Percentiles rank a stretch among this genome's conserved stretches.
These are phyloP conservation scores for Paralagenidium karlingii DNA, from an alignment of 352 stramenopile species.

Conservation along the genomic window DNA sequence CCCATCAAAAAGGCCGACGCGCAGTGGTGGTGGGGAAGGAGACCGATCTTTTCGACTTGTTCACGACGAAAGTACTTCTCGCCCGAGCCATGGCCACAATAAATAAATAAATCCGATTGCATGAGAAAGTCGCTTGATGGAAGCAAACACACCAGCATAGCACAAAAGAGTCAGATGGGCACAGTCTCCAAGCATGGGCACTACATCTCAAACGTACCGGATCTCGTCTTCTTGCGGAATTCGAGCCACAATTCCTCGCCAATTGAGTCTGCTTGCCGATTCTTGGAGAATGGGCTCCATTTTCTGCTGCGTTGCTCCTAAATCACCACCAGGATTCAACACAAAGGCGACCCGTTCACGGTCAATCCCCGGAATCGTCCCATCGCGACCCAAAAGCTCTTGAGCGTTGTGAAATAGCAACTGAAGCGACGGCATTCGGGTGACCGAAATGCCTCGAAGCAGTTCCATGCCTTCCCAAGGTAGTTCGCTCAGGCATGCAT, in stretches of 20 bases:
- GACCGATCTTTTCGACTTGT: conserved; percentile 43
- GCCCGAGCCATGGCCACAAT: conserved; percentile 95
- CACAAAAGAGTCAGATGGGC: background rate
- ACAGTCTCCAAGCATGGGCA: background rate
- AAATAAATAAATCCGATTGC: conserved; percentile 88
- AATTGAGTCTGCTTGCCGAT: conserved; percentile 16
- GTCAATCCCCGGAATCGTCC: conserved; percentile 5
- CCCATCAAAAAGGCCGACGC: conserved; percentile 88
- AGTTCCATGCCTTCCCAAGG: conserved; percentile 72
- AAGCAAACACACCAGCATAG: conserved; percentile 3
- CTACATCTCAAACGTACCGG: conserved; percentile 15
- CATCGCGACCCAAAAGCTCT: background rate
- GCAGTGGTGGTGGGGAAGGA: no score
- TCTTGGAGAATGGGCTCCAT: conserved; percentile 36
- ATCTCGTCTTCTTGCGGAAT: conserved; percentile 32
- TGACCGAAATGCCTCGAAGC: conserved; percentile 26
- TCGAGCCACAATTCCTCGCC: conserved; percentile 34
- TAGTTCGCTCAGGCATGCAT: conserved; percentile 52
- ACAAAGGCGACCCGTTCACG: conserved; percentile 34
- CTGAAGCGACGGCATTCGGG: conserved; percentile 65
- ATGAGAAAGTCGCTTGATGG: conserved; percentile 19
- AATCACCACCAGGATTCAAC: conserved; percentile 62
- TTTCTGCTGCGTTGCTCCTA: conserved; percentile 45
- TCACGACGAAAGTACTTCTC: conserved; percentile 85
- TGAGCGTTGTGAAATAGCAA: conserved; percentile 26